A percentile compares a stretch with the other conserved stretches of the same genome.
These are phyloP conservation scores for Candida nitratophila DNA, from an alignment of 805 yeast genomes.

Conservation along the genomic window DNA sequence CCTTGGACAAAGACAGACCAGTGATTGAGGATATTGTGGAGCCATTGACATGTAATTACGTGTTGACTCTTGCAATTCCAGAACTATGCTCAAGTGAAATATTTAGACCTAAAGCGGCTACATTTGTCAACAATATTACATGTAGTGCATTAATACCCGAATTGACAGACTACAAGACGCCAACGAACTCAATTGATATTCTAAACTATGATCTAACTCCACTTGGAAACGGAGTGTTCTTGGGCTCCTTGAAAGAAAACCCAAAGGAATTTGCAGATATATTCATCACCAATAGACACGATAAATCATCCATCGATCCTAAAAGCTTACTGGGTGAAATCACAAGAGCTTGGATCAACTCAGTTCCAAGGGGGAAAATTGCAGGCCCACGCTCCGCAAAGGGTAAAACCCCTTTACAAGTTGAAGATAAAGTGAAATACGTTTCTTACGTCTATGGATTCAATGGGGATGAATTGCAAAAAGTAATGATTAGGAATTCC, in stretches of 20 bases:
- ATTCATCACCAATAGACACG: not conserved
- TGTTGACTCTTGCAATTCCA: slow-evolving; percentile 14
- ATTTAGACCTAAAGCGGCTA: slow-evolving; percentile 10
- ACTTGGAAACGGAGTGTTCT: slow-evolving; percentile 13
- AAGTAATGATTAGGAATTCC: not conserved
- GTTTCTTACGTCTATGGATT: not conserved
- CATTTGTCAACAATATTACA: slow-evolving; percentile 9
- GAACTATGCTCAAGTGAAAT: slow-evolving; percentile 17
- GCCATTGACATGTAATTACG: slow-evolving; percentile 26
- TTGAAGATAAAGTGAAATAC: not conserved
- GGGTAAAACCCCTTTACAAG: not conserved
- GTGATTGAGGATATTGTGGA: slow-evolving; percentile 19
- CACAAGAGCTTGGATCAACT: not conserved
- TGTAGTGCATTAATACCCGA: slow-evolving; percentile 5
- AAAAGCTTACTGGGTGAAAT: not conserved
- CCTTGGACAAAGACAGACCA: slow-evolving; percentile 9
- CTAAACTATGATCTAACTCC: not conserved
- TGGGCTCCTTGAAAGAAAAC: slow-evolving; percentile 5
- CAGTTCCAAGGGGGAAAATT: not conserved
- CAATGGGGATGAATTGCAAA: not conserved
- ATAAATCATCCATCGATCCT: not conserved
- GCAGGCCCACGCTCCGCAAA: not conserved
- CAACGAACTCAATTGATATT: not conserved
- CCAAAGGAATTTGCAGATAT: not conserved
- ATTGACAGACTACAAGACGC: not conserved